Conservation (phyloP, 108 stramenopile species). For the Nitzschia inconspicua region DNA sequence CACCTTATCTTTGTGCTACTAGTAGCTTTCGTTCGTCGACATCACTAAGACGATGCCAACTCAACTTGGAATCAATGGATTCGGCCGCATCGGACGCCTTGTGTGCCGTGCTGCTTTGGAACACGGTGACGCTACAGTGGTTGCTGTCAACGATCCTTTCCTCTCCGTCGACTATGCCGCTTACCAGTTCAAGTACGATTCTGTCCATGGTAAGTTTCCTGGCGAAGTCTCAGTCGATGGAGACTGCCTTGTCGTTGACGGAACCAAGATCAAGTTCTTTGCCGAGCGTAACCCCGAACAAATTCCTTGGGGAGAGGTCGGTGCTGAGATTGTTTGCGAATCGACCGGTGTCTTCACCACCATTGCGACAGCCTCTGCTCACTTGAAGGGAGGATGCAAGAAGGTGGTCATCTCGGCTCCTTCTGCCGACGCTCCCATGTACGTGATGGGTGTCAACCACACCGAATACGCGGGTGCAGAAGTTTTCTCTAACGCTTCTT, state of each 20-base stretch:
- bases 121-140: constrained; percentile 78
- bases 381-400: constrained; percentile 94
- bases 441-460: constrained; percentile 98
- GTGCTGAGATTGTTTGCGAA: constrained; percentile 93
- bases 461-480: constrained; percentile 66
- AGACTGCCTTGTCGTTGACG: constrained; percentile 84
- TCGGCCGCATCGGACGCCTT: constrained; percentile 95
- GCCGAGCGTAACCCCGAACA: constrained; percentile 83
- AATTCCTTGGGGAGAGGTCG: constrained; percentile 89
- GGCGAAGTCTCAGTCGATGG: constrained; percentile 80
- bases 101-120: constrained; percentile 92
- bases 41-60: constrained; percentile 65
- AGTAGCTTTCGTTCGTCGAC: too few relatives aligned
- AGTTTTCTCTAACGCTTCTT: constrained; percentile 98
- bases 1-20: too few relatives aligned
- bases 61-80: constrained; percentile 92
- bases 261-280: constrained; percentile 79
- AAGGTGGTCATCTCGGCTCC: constrained; percentile 96
- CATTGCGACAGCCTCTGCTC: constrained; percentile 79
- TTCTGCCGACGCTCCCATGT: constrained; percentile 96
- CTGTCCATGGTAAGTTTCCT: constrained; percentile 90
- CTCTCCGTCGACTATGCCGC: constrained; percentile 79
- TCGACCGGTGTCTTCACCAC: constrained; percentile 97
- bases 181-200: constrained; percentile 98
- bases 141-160: constrained; percentile 96